Evolutionary conservation across 345 rosid genomes (phyloP), one percentile per base, ranked within the genome.

Genomic region (Limnanthes douglasii): DNA sequence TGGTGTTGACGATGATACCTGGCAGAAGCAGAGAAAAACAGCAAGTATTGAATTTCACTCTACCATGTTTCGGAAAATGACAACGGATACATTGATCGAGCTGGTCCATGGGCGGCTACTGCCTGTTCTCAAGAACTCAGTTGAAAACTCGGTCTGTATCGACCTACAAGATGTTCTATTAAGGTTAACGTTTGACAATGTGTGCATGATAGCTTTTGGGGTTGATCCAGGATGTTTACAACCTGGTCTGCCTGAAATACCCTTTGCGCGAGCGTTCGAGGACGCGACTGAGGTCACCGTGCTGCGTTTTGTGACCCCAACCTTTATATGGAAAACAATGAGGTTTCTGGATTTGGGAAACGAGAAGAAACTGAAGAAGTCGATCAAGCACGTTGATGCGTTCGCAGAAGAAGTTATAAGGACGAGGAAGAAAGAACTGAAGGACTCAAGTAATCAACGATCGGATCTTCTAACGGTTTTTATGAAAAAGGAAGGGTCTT

Each of bases 21-120:
- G 98, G 98, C 83, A 62, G 31, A 59, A 61, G 23, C 98, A 90
- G 11, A 72, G 98, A 32, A 90, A 84, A 58, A 72, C 85, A 0
- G 82, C 94, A 0, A 84, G 94, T 70, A 63, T 80, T 13, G 98
- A 90, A 79, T 84, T 90, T 45, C 98, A 84, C 38, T 84, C 98
- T 5, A 56, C 84, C 0, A 74, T 66, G 55, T 84, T 90, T 72
- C 62, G 94, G 45, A 57, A 69, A n/a, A 25, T 74, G 34, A 90
- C 92, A 1, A 57, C 64, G 0, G 73, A 75, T 6, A 84, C 94
- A 1, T 43, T 80, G 59, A 48, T 50, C 5, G 79, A 77, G 52
- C 93, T 84, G 4, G 88, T 84, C 11, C 88, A 80, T 47, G 49
- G 60, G 25, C 65, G 98, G 31, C 92, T 90, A 18, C 45, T 80